These are phyloP conservation scores for Vanrija sp. DNA, from an alignment of 1,284 basidiomycete genomes.

Conservation along the genomic window DNA sequence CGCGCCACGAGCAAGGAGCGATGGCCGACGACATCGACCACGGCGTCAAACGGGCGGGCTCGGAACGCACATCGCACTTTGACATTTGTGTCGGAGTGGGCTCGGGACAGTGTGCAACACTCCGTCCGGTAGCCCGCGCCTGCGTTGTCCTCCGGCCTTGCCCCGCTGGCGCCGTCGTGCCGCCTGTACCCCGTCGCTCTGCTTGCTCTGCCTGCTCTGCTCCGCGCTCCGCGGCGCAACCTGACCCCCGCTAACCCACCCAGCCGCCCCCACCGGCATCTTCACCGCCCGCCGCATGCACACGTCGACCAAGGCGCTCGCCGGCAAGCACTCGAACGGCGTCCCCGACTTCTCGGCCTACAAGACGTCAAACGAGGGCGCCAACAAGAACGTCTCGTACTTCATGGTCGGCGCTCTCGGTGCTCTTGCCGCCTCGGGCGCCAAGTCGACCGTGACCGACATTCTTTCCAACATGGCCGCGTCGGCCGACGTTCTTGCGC, in stretches of 20 bases:
- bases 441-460: conserved; percentile 90
- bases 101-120: too few relatives aligned
- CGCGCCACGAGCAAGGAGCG: too few relatives aligned
- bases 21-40: too few relatives aligned
- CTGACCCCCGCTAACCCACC: not conserved
- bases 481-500: conserved; percentile 93
- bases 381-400: conserved; percentile 86
- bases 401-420: conserved; percentile 97
- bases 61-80: not conserved
- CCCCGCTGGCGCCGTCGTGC: too few relatives aligned
- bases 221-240: too few relatives aligned
- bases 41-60: too few relatives aligned
- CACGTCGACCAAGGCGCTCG: conserved; percentile 55
- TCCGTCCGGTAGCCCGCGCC: too few relatives aligned
- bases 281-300: conserved; percentile 57
- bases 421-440: conserved; percentile 86
- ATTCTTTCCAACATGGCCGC: conserved; percentile 95
- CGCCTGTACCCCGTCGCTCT: too few relatives aligned
- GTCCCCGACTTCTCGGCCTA: conserved; percentile 89
- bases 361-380: conserved; percentile 62
- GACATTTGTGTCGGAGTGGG: not conserved
- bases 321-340: conserved; percentile 51
- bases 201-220: too few relatives aligned
- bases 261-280: conserved; percentile 53
- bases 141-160: too few relatives aligned